phyloP scores from a whole-genome alignment of 1,284 basidiomycete genomes.

The Cryptococcus maquisensis region DNA sequence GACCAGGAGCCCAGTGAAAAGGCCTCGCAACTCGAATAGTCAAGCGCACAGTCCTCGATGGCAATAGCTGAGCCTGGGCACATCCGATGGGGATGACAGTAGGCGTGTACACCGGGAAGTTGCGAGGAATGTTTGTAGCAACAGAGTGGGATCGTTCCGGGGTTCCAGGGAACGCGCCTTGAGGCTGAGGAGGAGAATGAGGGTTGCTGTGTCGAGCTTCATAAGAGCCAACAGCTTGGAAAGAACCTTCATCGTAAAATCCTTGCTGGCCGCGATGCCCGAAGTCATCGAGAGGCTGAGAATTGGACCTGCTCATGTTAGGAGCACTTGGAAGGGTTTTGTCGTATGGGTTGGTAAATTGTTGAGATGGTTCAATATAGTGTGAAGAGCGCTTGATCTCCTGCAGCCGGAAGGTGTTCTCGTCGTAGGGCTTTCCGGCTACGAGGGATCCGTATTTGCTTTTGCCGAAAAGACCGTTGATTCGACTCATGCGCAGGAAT shows the following conservation, averaged over 20 bases:
- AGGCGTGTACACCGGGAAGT: slow-evolving; percentile 4
- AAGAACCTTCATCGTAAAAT: slow-evolving; percentile 29
- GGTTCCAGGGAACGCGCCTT: neutral
- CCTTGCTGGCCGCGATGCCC: slow-evolving; percentile 2
- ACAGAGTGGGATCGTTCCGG: neutral
- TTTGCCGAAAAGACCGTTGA: slow-evolving; percentile 56
- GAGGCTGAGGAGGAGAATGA: neutral
- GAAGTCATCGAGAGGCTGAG: slow-evolving; percentile 10
- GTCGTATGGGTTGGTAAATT: slow-evolving; percentile 6
- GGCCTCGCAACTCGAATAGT: slow-evolving; percentile 62
- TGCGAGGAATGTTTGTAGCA: neutral
- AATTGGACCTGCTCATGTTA: neutral
- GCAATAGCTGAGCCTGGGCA: slow-evolving; percentile 70
- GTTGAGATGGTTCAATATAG: neutral
- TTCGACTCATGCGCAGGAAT: slow-evolving; percentile 58
- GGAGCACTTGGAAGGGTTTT: slow-evolving; percentile 26
- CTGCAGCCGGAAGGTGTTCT: slow-evolving; percentile 18
- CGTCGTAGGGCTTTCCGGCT: slow-evolving; percentile 21
- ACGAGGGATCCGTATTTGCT: slow-evolving; percentile 2
- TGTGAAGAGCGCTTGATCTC: slow-evolving; percentile 15
- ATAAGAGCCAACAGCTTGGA: slow-evolving; percentile 30
- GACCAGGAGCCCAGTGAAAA: slow-evolving; percentile 67
- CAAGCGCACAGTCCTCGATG: slow-evolving; percentile 71
- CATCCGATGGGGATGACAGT: slow-evolving; percentile 50
- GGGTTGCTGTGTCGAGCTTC: slow-evolving; percentile 10